phyloP scores from a whole-genome alignment of 352 stramenopile genomes.

The Pythium plurisporium region DNA sequence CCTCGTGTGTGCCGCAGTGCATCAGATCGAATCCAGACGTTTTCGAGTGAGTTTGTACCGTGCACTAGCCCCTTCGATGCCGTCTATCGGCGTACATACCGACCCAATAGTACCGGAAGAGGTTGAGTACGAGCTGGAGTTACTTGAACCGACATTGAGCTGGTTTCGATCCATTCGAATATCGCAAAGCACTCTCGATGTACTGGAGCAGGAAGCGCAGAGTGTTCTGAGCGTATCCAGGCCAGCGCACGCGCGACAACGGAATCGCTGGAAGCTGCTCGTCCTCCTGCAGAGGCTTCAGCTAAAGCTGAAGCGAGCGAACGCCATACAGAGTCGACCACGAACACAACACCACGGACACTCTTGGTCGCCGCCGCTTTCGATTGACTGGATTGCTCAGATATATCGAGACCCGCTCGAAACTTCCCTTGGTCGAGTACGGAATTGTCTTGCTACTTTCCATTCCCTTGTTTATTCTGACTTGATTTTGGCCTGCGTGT shows the following conservation, averaged over 20 bases:
- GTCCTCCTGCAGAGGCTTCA: constrained; percentile 10
- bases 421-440: constrained; percentile 21
- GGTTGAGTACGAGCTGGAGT: constrained; percentile 14
- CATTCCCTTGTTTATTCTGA: no score
- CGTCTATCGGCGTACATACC: no score
- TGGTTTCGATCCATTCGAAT: constrained; percentile 11
- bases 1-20: constrained; percentile 24
- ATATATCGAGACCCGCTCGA: constrained; percentile 18
- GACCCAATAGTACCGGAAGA: no score
- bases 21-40: constrained; percentile 27
- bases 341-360: neutral
- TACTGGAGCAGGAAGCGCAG: constrained; percentile 1
- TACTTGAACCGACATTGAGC: constrained; percentile 22
- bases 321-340: neutral
- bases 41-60: constrained; percentile 41
- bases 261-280: constrained; percentile 11
- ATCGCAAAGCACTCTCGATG: neutral
- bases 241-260: neutral
- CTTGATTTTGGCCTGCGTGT: neutral
- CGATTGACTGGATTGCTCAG: neutral
- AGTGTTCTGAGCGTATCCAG: neutral
- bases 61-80: neutral
- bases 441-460: no score
- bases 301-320: neutral
- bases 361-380: neutral